Evolutionary conservation across 257 asterid species (phyloP).

Genomic region (Penstemon newberryi): DNA sequence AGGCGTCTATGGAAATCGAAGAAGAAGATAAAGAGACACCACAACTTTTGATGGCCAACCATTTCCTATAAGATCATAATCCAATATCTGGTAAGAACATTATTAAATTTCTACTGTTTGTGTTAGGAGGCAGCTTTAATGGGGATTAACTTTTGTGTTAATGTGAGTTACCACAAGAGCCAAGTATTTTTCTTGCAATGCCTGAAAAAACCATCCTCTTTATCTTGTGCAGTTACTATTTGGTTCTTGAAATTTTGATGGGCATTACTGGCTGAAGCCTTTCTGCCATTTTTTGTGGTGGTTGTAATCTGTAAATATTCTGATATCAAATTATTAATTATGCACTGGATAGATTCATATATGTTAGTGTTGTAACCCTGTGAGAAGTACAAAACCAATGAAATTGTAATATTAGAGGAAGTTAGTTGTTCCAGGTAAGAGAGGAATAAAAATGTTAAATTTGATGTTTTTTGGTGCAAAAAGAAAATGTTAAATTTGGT

Average conservation of each 20-base stretch:
- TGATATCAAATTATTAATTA: background rate
- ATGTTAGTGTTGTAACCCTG: background rate
- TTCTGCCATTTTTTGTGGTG: background rate
- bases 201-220: background rate
- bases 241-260: conserved; percentile 10
- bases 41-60: conserved; percentile 83
- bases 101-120: too few species aligned
- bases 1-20: conserved; percentile 53
- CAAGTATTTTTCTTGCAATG: background rate
- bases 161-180: too few species aligned
- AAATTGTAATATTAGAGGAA: too few species aligned
- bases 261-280: background rate
- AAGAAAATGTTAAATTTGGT: too few species aligned
- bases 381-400: too few species aligned
- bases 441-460: too few species aligned
- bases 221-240: background rate
- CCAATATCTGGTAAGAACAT: background rate
- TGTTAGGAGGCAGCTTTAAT: background rate
- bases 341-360: background rate
- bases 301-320: background rate
- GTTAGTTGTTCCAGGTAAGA: too few species aligned
- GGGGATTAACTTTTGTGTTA: background rate
- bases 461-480: too few species aligned
- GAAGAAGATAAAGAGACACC: conserved; percentile 71
- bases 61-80: conserved; percentile 52